phyloP scores from a whole-genome alignment of 2,329 filamentous ascomycete genomes.

The Cytospora chrysosperma region DNA sequence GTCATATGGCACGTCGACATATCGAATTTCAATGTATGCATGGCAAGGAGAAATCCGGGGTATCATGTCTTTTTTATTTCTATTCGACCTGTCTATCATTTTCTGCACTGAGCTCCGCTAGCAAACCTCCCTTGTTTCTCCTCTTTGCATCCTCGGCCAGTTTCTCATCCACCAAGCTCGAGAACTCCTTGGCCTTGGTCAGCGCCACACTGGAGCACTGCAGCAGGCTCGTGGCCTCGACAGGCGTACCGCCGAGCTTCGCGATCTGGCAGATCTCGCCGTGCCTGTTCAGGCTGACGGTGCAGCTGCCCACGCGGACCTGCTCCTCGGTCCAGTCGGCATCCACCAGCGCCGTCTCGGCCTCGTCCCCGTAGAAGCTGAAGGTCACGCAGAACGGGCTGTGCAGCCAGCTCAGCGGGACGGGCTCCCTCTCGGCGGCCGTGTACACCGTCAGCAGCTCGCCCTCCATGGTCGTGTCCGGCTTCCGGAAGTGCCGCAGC shows the following conservation, averaged over 20 bases:
- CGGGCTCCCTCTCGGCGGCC: conserved; percentile 81
- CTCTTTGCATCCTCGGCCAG: conserved; percentile 76
- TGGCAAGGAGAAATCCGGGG: conserved; percentile 28
- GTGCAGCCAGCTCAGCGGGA: conserved; percentile 87
- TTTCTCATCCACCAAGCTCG: conserved; percentile 67
- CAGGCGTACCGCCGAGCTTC: conserved; percentile 80
- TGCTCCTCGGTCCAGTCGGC: conserved; percentile 74
- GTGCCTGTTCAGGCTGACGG: conserved; percentile 83
- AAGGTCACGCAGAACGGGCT: conserved; percentile 90
- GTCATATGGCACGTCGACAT: not conserved
- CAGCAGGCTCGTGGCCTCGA: conserved; percentile 77
- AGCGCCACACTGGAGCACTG: conserved; percentile 73
- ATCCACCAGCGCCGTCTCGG: conserved; percentile 70
- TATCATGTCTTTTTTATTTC: conserved; percentile 36
- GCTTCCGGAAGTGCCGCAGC: conserved; percentile 85
- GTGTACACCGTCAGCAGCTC: conserved; percentile 84
- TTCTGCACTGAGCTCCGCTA: conserved; percentile 76
- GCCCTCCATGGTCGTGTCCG: conserved; percentile 83
- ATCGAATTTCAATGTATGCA: conserved; percentile 10
- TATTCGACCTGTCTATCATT: conserved; percentile 65
- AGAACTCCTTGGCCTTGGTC: conserved; percentile 77
- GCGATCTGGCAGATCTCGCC: conserved; percentile 90
- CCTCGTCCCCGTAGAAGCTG: conserved; percentile 74
- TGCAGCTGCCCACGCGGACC: conserved; percentile 69
- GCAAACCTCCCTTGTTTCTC: conserved; percentile 74